phyloP scores from a whole-genome alignment of 2,329 filamentous ascomycete species.

The Elsinoe australis region DNA sequence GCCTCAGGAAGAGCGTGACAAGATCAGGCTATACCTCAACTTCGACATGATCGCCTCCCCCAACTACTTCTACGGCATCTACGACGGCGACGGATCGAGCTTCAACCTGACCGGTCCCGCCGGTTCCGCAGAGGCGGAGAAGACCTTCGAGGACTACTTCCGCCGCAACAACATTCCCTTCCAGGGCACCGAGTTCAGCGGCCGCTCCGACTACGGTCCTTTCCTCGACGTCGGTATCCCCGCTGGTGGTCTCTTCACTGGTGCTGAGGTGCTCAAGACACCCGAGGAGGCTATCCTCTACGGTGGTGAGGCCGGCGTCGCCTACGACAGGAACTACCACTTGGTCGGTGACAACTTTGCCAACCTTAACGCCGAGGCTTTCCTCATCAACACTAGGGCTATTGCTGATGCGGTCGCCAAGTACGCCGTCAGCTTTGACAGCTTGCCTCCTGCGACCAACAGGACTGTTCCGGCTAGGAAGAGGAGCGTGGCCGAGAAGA shows the following conservation, averaged over 20 bases:
- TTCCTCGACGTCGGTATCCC: slow-evolving; percentile 62
- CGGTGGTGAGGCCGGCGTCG: slow-evolving; percentile 58
- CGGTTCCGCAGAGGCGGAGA: slow-evolving; percentile 59
- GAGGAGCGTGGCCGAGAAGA: background rate
- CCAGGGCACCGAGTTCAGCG: slow-evolving; percentile 67
- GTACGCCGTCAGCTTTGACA: slow-evolving; percentile 34
- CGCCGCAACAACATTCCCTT: slow-evolving; percentile 54
- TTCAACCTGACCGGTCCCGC: slow-evolving; percentile 49
- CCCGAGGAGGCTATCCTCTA: slow-evolving; percentile 57
- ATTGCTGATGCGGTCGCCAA: slow-evolving; percentile 33
- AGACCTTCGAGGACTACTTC: slow-evolving; percentile 63
- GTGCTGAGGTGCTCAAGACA: slow-evolving; percentile 70
- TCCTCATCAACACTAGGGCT: slow-evolving; percentile 47
- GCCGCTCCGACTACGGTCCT: slow-evolving; percentile 70
- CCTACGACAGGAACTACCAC: slow-evolving; percentile 53
- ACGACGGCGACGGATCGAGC: slow-evolving; percentile 50
- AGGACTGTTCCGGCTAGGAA: slow-evolving; percentile 3
- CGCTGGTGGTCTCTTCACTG: slow-evolving; percentile 67
- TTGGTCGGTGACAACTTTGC: slow-evolving; percentile 44
- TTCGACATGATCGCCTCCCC: slow-evolving; percentile 63
- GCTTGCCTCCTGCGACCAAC: background rate
- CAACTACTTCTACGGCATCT: slow-evolving; percentile 51
- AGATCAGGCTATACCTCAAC: slow-evolving; percentile 61
- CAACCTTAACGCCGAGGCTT: slow-evolving; percentile 49
- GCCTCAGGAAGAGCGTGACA: slow-evolving; percentile 44